Base-by-base conservation (phyloP, 305 asterid species). In the Solanum hybrid region DNA sequence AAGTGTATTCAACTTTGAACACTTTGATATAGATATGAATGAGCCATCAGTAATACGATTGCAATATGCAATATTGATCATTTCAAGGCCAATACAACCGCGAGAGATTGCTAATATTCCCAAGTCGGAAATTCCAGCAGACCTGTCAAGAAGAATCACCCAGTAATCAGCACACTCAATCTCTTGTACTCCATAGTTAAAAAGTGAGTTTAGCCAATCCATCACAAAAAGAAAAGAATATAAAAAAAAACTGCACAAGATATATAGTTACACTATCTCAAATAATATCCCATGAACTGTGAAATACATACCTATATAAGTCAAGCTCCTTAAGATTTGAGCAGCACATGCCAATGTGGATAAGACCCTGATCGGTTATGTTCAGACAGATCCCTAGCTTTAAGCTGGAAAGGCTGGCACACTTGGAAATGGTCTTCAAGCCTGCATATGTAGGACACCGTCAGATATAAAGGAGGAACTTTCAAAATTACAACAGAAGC, bases 311-410 rank as follows among this genome's bases (percentile, higher is more conserved):
- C 99, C 99, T 96, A 93, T 97, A 97, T 61, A 97, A 91, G 93
- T 97, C 99, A 22, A 97, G 90, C 93, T 97, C 99, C 92, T 91
- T 94, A 79, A 97, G 98, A 88, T 94, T 95, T 13, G 95, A 92
- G 92, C 98, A 95, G 90, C 91, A 83, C 93, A 65, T 90, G 92
- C 99, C 99, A 9, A 96, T 93, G 87, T 93, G 77, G 29, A 22
- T 85, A 31, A 85, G 45, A 73, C 99, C 99, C 87, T 93, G 91
- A 45, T 96, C 98, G 6, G 95, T 95, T 88, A 97, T 87, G 77
- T 97, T 97, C 87, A 94, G 92, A 89, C 99, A 97, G 72, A 96
- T 92, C 37, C 98, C 99, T 91, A 97, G 89, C 92, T 97, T 96
- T 82, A 97, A 92, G 94, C 93, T 95, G 65, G 93, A 79, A 87